Conservation (phyloP, 2,329 filamentous ascomycete species). For the Pseudopyrenochaeta lycopersici region DNA sequence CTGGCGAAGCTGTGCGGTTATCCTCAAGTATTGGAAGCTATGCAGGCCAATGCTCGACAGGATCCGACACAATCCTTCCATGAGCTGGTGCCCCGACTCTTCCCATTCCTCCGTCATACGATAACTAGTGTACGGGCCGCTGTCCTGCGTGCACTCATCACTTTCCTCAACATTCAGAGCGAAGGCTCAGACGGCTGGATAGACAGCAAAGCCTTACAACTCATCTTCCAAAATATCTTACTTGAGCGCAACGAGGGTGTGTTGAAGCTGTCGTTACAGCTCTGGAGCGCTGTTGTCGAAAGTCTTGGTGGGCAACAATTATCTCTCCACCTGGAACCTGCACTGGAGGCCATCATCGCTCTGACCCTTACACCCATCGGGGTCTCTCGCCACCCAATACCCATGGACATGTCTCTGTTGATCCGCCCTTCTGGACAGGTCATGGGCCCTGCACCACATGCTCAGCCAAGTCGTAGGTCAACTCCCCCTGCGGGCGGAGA, state of each 20-base stretch:
- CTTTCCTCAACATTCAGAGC: slow-evolving; percentile 87
- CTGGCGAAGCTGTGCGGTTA: slow-evolving; percentile 95
- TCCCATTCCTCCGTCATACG: slow-evolving; percentile 95
- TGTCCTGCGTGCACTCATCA: slow-evolving; percentile 89
- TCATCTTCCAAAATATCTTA: slow-evolving; percentile 94
- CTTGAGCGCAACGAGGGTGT: slow-evolving; percentile 90
- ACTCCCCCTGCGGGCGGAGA: slow-evolving; percentile 47
- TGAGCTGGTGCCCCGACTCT: slow-evolving; percentile 89
- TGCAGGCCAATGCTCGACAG: slow-evolving; percentile 83
- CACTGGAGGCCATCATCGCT: slow-evolving; percentile 82
- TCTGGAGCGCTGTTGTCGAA: slow-evolving; percentile 83
- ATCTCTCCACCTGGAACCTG: slow-evolving; percentile 74
- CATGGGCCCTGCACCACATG: slow-evolving; percentile 65
- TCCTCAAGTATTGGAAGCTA: slow-evolving; percentile 88
- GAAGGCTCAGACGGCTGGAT: slow-evolving; percentile 88
- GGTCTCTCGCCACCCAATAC: slow-evolving; percentile 86
- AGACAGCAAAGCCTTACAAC: slow-evolving; percentile 83
- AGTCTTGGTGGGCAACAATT: slow-evolving; percentile 73
- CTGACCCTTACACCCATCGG: slow-evolving; percentile 91
- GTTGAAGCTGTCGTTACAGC: slow-evolving; percentile 81
- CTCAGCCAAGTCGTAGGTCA: slow-evolving; percentile 36
- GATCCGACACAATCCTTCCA: slow-evolving; percentile 91
- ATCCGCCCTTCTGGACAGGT: slow-evolving; percentile 91
- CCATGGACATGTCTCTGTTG: slow-evolving; percentile 90
- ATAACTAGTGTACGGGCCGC: slow-evolving; percentile 95